Base-by-base conservation (phyloP, 768 basidiomycete genomes). In the Phlegmacium glaucopus region DNA sequence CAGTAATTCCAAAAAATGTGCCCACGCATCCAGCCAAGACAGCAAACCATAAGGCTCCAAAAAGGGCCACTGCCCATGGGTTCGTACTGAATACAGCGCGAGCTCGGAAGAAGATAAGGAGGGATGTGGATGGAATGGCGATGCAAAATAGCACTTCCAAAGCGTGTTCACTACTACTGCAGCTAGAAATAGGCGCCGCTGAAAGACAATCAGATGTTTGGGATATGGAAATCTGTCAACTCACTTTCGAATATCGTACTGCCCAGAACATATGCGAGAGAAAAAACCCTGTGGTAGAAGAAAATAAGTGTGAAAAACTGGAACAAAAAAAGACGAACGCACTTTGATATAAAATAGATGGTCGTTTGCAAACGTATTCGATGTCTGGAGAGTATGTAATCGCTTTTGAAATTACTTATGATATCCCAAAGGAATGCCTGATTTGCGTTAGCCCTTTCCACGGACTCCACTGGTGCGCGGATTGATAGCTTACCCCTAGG, bases 291-390 rank as follows among this genome's bases (percentile, higher is more conserved):
- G 5, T 62, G 63, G 28, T 57, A 53, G 49, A 60, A 56, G 46
- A 65, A 63, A 11, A 64, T 57, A 26, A 61, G 54, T 11, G 59
- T 44, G 1, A 60, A 47, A 1, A 52, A 39, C 1, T 56, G 29
- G 18, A 51, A 34, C 17, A 41, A 22, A 9, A 43, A 45, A n/a
- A 42, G 37, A 16, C 37, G 37, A 18, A 16, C 52, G 42, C 42
- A 64, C 63, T 53, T 47, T 28, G 55, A 50, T 44, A 64, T 27
- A 15, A 57, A 54, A 39, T 67, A 67, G 0, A 58, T 54, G 6
- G 51, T 29, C 2, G 53, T 54, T 4, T 58, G 47, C 15, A 49
- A 4, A n/a, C 32, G 10, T n/a, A 11, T n/a, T 34, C n/a, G 32
- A n/a, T 34, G 32, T 10, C n/a, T 11, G n/a, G 6, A 34, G 32